These are phyloP conservation scores for Melanomma pulvis-pyrius DNA, from an alignment of 495 filamentous ascomycete species.

Conservation along the genomic window DNA sequence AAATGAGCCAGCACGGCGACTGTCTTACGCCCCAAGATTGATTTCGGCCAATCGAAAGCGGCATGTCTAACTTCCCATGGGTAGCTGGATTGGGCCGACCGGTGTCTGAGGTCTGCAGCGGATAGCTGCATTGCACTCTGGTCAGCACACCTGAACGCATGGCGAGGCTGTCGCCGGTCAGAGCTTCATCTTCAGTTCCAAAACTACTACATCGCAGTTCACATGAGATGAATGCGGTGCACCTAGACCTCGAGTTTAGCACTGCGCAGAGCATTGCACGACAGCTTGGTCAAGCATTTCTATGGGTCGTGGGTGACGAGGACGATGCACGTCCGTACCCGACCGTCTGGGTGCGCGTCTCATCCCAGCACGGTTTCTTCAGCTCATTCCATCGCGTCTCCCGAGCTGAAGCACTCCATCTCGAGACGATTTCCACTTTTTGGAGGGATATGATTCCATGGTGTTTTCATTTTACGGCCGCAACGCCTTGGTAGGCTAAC, in stretches of 20 bases:
- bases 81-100: constrained; percentile 21
- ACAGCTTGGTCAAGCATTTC: neutral
- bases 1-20: constrained; percentile 16
- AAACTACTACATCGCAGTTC: neutral
- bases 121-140: constrained; percentile 30
- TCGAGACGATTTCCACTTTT: neutral
- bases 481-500: constrained; percentile 4
- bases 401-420: neutral
- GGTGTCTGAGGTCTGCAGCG: constrained; percentile 31
- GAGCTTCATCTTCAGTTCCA: neutral
- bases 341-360: constrained; percentile 6
- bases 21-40: constrained; percentile 24
- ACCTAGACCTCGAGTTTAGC: neutral
- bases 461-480: neutral
- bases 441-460: neutral
- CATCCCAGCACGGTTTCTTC: neutral
- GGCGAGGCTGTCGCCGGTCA: neutral
- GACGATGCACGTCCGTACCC: constrained; percentile 7
- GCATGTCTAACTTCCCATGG: constrained; percentile 16
- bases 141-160: constrained; percentile 10
- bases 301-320: neutral
- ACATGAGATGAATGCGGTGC: neutral
- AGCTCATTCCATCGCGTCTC: neutral
- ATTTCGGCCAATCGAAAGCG: constrained; percentile 23
- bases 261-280: neutral